phyloP scores from a whole-genome alignment of 306 rosid genomes.

The Hylodesmum podocarpum region DNA sequence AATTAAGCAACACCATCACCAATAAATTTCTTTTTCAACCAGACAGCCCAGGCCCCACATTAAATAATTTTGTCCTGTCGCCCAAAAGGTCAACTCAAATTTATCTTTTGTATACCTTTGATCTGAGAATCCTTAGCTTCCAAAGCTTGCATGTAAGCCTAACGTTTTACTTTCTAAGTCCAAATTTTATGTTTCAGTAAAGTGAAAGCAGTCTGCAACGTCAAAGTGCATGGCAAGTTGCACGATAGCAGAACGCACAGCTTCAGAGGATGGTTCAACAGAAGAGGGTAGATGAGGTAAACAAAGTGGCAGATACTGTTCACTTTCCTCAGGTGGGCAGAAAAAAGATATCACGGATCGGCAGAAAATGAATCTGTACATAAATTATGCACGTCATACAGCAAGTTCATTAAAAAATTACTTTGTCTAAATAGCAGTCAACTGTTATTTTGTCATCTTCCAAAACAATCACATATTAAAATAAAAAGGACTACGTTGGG shows the following conservation, averaged over 20 bases:
- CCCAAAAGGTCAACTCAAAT: constrained; percentile 19
- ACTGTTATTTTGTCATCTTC: background rate
- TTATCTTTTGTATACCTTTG: constrained; percentile 3
- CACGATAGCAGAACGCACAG: constrained; percentile 60
- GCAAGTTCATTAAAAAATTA: constrained; percentile 21
- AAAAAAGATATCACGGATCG: constrained; percentile 68
- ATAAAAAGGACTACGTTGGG: background rate
- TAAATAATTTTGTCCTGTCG: constrained; percentile 27
- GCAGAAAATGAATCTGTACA: constrained; percentile 93
- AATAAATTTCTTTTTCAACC: constrained; percentile 17
- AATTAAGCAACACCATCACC: constrained; percentile 27
- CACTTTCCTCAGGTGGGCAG: constrained; percentile 59
- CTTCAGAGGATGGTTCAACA: constrained; percentile 62
- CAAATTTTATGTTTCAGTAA: constrained; percentile 44
- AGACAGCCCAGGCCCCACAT: constrained; percentile 39
- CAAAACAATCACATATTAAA: constrained; percentile 10
- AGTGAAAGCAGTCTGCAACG: constrained; percentile 63
- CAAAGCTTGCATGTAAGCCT: constrained; percentile 28
- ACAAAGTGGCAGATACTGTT: constrained; percentile 70
- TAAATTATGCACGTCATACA: constrained; percentile 21
- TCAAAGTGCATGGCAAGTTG: constrained; percentile 81
- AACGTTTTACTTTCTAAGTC: constrained; percentile 26
- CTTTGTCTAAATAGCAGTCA: constrained; percentile 2
- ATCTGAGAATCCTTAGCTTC: constrained; percentile 26
- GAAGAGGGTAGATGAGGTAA: constrained; percentile 72